Evolutionary conservation across 1,284 basidiomycete genomes (phyloP), one percentile per base, ranked within the genome.

Genomic region (Pyrrhoderma lamaoense): DNA sequence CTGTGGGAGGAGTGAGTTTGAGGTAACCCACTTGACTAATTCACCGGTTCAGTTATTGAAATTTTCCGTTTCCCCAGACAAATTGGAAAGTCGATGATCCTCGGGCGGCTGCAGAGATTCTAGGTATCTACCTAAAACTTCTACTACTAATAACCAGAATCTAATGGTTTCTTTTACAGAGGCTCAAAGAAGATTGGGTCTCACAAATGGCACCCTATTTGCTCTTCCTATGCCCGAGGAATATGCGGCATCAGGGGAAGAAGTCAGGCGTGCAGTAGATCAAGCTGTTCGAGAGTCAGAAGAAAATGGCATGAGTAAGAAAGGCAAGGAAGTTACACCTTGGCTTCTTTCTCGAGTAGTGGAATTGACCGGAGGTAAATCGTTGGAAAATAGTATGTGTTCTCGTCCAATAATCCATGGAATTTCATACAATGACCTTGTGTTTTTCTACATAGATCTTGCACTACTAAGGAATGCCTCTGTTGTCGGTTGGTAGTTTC

Each of bases 381-480:
- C 91, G 2, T 68, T 94, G 47, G 70, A 74, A 38, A 84, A 79
- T 59, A 89, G 85, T 88, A 52, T 63, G 77, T 73, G 36, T 34
- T 36, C 8, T 31, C 27, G 5, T 5, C 5, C 7, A 18, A 7
- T 22, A n/a, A 18, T 7, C 21, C 35, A 9, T 37, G 16, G 35
- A 37, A 16, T 16, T 37, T 11, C 16, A 16, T 16, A 37, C 9
- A 37, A 11, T 11, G 16, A 37, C 35, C 35, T 37, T 37, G 9
- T 2, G 22, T 22, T 9, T 27, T 31, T n/a, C n/a, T n/a, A n/a
- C 35, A 62, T 70, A 79, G 95, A 99, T 68, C 74, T 95, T 55
- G 93, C 89, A 3, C 73, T 99, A 13, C 80, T 99, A 38, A 79
- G 89, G 67, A 98, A 97, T 64, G 94, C 94, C n/a, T 92, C 93